Percentiles rank a stretch among this genome's conserved stretches.
Evolutionary conservation across 2,329 filamentous ascomycete genomes (phyloP).

Genomic region (Pseudogymnoascus verrucosus): DNA sequence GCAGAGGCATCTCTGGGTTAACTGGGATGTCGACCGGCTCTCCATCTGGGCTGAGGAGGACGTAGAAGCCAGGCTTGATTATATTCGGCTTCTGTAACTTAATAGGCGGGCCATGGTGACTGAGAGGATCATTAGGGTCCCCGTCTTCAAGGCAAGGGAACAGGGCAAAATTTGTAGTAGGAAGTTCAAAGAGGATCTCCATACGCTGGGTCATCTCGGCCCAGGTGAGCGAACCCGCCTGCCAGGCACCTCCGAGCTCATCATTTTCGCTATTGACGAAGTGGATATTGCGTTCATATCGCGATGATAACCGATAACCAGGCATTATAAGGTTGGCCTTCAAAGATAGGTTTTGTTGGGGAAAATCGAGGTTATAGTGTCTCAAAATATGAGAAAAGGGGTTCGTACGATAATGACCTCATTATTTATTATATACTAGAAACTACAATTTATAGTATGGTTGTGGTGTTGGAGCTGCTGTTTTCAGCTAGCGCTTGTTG

Average conservation of each 20-base stretch:
- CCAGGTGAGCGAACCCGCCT: not conserved
- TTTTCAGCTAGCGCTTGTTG: too few species aligned
- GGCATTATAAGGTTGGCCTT: not conserved
- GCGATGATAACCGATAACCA: not conserved
- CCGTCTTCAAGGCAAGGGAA: not conserved
- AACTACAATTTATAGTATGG: not conserved
- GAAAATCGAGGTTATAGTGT: not conserved
- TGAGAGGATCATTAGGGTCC: not conserved
- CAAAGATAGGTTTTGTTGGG: not conserved
- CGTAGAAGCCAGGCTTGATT: not conserved
- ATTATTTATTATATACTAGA: not conserved
- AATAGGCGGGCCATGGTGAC: not conserved
- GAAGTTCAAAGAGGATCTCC: not conserved
- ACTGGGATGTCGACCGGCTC: not conserved
- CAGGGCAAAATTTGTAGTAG: not conserved
- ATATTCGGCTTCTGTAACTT: not conserved
- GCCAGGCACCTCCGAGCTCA: not conserved
- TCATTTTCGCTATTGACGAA: not conserved
- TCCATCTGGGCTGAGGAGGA: not conserved
- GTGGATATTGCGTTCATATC: not conserved
- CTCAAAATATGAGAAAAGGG: not conserved
- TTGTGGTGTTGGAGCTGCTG: too few species aligned
- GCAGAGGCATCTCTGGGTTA: not conserved
- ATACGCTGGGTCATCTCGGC: not conserved
- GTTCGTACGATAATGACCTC: not conserved